Evolutionary conservation across 1,139 yeast genomes (phyloP).

Genomic region (Yamadazyma jaroonii): DNA sequence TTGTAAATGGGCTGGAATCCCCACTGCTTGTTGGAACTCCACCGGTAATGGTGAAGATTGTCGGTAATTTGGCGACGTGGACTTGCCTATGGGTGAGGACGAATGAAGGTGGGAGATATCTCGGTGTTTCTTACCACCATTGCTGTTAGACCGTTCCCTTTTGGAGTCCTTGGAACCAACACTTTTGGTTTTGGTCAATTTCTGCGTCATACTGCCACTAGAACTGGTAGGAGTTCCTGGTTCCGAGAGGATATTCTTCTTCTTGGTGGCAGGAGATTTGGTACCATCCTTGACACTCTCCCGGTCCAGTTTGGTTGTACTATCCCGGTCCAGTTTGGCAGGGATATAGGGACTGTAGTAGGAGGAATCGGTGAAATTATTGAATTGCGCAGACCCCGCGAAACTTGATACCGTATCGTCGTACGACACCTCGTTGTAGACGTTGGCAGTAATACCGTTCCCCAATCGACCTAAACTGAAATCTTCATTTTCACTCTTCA

Average conservation of each 20-base stretch:
- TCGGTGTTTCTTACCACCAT: slow-evolving; percentile 2
- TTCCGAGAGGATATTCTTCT: slow-evolving; percentile 7
- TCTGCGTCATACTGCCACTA: too few relatives aligned
- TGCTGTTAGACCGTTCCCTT: slow-evolving; percentile 4
- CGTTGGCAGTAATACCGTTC: slow-evolving; percentile 19
- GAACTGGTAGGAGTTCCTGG: slow-evolving; percentile 2
- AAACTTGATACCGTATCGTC: slow-evolving; percentile 13
- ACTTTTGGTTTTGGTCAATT: slow-evolving; percentile 12
- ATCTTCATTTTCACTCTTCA: slow-evolving; percentile 12
- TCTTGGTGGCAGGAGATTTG: slow-evolving; percentile 1
- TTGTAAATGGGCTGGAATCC: slow-evolving; percentile 7
- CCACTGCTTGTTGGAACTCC: slow-evolving; percentile 15
- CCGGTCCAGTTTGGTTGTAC: too few relatives aligned
- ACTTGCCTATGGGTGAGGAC: neutral
- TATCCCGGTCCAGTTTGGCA: too few relatives aligned
- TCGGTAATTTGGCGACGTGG: slow-evolving; percentile 5
- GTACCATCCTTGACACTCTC: slow-evolving; percentile 1
- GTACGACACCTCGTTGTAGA: slow-evolving; percentile 11
- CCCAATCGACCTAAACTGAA: slow-evolving; percentile 26
- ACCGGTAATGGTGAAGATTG: slow-evolving; percentile 9
- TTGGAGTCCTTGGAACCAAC: slow-evolving; percentile 9
- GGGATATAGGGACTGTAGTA: slow-evolving; percentile 17
- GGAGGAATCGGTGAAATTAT: slow-evolving; percentile 11
- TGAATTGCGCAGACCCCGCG: slow-evolving; percentile 12
- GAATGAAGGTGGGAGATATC: neutral